phyloP scores from a whole-genome alignment of 257 asterid species.

The Solanum lignicaule region DNA sequence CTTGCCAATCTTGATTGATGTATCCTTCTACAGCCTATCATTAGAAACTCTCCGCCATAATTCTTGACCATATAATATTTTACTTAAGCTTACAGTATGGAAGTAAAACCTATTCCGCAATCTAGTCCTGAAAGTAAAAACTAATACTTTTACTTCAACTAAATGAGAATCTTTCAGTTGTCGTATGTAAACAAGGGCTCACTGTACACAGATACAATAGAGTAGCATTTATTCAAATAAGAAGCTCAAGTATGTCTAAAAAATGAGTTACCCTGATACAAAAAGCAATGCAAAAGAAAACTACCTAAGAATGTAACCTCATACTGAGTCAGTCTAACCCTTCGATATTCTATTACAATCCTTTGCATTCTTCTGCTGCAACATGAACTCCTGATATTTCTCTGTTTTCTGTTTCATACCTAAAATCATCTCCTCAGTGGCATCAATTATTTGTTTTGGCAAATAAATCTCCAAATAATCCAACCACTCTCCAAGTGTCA shows the following conservation, averaged over 20 bases:
- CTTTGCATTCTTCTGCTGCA: constrained; percentile 39
- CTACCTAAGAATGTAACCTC: not conserved
- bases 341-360: not conserved
- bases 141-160: not conserved
- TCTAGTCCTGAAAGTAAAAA: not conserved
- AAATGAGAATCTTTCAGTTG: not conserved
- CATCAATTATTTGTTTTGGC: constrained; percentile 53
- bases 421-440: constrained; percentile 46
- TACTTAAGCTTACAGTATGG: not conserved
- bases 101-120: not conserved
- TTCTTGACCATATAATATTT: not conserved
- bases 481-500: constrained; percentile 65
- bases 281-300: not conserved
- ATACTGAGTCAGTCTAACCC: not conserved
- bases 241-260: not conserved
- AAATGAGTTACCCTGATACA: not conserved
- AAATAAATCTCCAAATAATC: constrained; percentile 40
- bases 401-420: constrained; percentile 52
- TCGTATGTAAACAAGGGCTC: not conserved
- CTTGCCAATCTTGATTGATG: not conserved
- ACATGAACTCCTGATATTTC: constrained; percentile 38
- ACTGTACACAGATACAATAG: not conserved
- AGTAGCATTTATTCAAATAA: not conserved
- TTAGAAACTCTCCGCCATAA: not conserved
- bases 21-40: not conserved